Base-by-base conservation (phyloP, 441 rosid species). In the Gossypium aridum region DNA sequence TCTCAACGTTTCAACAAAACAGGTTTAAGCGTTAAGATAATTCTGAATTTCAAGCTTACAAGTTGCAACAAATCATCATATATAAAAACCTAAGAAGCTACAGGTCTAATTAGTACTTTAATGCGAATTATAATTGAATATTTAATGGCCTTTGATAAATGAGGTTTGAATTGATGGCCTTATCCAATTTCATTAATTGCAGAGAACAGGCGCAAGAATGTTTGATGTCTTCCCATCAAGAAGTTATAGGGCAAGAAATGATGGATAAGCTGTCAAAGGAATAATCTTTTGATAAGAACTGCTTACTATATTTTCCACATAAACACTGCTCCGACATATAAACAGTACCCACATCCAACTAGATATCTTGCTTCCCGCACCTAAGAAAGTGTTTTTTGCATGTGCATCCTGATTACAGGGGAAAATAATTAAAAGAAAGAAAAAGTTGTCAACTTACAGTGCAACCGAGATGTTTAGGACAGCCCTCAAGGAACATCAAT, bases 401-500 rank as follows among this genome's bases (percentile, higher is more conserved):
- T 53, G 73, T 10, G 26, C 63, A 31, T 55, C 19, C 64, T 6
- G 53, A 34, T 17, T 56, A 57, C 20, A 56, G 2, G 20, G 45
- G 5, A 28, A 54, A 70, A 37, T 16, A 4, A 25, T n/a, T 53
- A 25, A 43, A 51, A 4, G 10, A 26, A 60, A 61, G 16, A 45
- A 0, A 4, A 37, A 20, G 22, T 23, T n/a, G 43, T 54, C 76
- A 3, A 91, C 97, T 92, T 75, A 96, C 99, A 49, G 99, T 96
- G 83, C 97, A 96, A 69, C 97, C 98, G 65, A 90, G 80, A 76
- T 81, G 88, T 45, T 90, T 89, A 34, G 93, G 92, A 75, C 91
- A 96, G 61, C 97, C 97, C 80, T 93, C 97, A 69, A 96, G 75
- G 77, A 93, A 93, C 99, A 96, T 92, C 83, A 96, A 83, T 51